Evolutionary conservation across 139 green algal species (phyloP).

Genomic region (Chlorella sp.): DNA sequence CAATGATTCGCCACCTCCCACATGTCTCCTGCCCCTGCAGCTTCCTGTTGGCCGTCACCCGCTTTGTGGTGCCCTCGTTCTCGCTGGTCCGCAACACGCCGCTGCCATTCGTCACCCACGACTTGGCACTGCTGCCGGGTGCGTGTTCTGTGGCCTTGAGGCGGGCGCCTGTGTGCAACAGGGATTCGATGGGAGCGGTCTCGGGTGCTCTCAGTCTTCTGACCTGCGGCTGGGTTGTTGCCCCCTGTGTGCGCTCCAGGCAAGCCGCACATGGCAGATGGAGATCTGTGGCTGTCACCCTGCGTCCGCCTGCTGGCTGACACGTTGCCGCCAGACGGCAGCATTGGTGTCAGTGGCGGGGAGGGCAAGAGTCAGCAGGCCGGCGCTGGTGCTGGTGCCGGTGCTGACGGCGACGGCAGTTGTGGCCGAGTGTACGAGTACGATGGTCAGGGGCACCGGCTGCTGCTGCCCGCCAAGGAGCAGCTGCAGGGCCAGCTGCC

Average conservation of each 20-base stretch:
- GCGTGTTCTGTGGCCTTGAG: too few relatives aligned
- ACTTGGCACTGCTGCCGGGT: slow-evolving; percentile 47
- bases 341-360: too few relatives aligned
- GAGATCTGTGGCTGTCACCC: slow-evolving; percentile 84
- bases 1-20: too few relatives aligned
- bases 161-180: neutral
- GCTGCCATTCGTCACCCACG: slow-evolving; percentile 41
- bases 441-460: slow-evolving; percentile 65
- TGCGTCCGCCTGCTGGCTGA: slow-evolving; percentile 86
- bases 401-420: too few relatives aligned
- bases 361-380: too few relatives aligned
- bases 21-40: slow-evolving; percentile 19
- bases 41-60: slow-evolving; percentile 82
- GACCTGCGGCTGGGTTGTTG: neutral
- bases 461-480: slow-evolving; percentile 62
- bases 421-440: too few relatives aligned
- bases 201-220: neutral
- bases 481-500: slow-evolving; percentile 66
- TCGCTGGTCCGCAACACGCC: slow-evolving; percentile 28
- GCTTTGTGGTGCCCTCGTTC: slow-evolving; percentile 72
- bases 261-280: slow-evolving; percentile 36
- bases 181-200: neutral
- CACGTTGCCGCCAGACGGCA: too few relatives aligned
- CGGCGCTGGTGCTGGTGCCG: slow-evolving; percentile 19
- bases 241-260: neutral